Percentiles rank a stretch among this genome's conserved stretches.
Evolutionary conservation across 2,329 filamentous ascomycete species (phyloP).

Genomic region (Hymenoscyphus linearis): DNA sequence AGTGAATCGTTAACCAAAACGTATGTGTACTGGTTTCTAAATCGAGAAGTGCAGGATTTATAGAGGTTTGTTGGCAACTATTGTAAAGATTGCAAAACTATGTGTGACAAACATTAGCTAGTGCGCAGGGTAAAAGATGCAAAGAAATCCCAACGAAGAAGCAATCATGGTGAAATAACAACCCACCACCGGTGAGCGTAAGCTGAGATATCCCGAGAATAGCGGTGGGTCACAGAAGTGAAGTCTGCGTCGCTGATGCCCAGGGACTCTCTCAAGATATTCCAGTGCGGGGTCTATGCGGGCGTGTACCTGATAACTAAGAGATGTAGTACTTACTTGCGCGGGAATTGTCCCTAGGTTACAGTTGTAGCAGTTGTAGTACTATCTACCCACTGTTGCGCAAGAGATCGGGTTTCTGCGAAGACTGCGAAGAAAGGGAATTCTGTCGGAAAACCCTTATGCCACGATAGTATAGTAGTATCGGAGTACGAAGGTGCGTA

Average conservation of each 20-base stretch:
- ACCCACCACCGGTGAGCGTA: background rate
- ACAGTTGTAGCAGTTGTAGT: background rate
- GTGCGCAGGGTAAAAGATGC: conserved; percentile 17
- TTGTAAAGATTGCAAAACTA: conserved; percentile 18
- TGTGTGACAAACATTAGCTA: conserved; percentile 30
- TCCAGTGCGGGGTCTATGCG: background rate
- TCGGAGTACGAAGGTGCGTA: conserved; percentile 15
- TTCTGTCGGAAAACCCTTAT: conserved; percentile 10
- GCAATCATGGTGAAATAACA: background rate
- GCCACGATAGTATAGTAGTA: conserved; percentile 14
- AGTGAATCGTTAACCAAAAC: conserved; percentile 20
- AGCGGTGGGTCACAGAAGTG: background rate
- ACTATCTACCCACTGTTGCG: conserved; percentile 4
- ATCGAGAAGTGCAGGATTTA: conserved; percentile 3
- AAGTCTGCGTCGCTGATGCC: background rate
- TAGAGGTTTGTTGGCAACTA: conserved; percentile 17
- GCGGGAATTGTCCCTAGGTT: background rate
- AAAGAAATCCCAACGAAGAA: conserved; percentile 14
- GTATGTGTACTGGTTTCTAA: background rate
- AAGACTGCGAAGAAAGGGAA: conserved; percentile 3
- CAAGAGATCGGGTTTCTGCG: conserved; percentile 6
- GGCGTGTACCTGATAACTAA: background rate
- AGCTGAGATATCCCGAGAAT: background rate
- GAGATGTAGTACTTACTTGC: conserved; percentile 2
- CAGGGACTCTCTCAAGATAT: background rate